Evolutionary conservation across 768 basidiomycete genomes (phyloP), one percentile per base, ranked within the genome.

Genomic region (Lyophyllum shimeji): DNA sequence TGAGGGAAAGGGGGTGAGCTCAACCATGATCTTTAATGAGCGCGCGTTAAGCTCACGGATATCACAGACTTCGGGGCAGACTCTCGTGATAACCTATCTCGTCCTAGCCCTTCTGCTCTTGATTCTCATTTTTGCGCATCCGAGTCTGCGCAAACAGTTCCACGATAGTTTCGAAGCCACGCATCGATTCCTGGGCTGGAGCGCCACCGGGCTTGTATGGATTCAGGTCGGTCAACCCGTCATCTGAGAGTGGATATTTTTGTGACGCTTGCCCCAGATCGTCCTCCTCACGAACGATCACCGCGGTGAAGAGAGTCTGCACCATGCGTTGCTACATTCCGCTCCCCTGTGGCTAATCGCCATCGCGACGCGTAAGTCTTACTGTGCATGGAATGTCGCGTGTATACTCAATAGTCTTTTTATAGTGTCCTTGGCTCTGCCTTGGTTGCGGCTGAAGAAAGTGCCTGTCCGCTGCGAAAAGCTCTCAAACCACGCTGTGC

Each of bases 161-260:
- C 78, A 79, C 61, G 67, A 80, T 60, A 64, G 65, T 7, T 80
- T 80, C 60, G 78, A 80, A 62, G 53, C 64, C 25, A 68, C 69
- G 12, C 78, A 79, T 63, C 75, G 78, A 12, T 77, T 78, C 66
- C 60, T 77, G 43, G 78, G 78, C 23, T 79, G 78, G 78, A 65
- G 69, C 15, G 74, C 75, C 2, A 72, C 72, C 3, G 72, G 71
- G 23, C 58, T 79, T 17, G 75, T 79, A 7, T 80, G 78, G 78
- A 66, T 53, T 11, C 77, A 75, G 66, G 74, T 74, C 43, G 18
- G 70, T 57, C 24, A 9, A 29, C 9, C 46, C 49, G 29, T 17
- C 34, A 9, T 18, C n/a, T 51, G 18, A 17, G n/a, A 4, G 1
- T 45, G 17, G 17, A 27, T 7, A 6, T 17, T 17, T 37, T 37